These are phyloP conservation scores for Musa troglodytarum DNA, from an alignment of 176 grass and related monocot species.

Conservation along the genomic window DNA sequence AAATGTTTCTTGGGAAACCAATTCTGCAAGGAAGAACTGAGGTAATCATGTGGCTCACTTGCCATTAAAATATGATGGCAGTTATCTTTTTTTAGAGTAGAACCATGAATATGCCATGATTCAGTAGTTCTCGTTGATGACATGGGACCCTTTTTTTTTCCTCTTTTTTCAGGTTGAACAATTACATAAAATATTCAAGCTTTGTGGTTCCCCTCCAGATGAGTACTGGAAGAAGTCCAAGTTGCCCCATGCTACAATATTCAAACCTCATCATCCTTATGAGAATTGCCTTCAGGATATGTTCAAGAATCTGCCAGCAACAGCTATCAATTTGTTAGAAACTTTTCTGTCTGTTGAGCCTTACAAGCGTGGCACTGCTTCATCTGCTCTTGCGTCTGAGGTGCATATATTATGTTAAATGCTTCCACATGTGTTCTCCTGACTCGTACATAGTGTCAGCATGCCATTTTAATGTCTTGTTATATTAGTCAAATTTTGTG, in stretches of 20 bases:
- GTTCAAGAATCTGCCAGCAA: constrained; percentile 53
- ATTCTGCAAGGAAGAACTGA: constrained; percentile 90
- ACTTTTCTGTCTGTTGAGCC: constrained; percentile 81
- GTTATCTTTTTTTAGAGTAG: not conserved
- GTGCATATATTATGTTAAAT: constrained; percentile 23
- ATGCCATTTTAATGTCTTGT: not conserved
- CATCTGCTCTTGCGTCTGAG: constrained; percentile 57
- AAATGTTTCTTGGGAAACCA: constrained; percentile 63
- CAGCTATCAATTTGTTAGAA: constrained; percentile 55
- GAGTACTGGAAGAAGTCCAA: constrained; percentile 92
- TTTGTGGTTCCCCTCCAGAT: constrained; percentile 82
- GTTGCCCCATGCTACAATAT: constrained; percentile 86
- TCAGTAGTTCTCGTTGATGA: not conserved
- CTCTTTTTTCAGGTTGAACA: constrained; percentile 69
- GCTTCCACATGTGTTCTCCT: not conserved
- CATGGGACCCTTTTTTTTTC: no score
- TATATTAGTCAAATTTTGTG: no score
- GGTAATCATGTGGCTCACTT: constrained; percentile 27
- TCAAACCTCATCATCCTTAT: constrained; percentile 74
- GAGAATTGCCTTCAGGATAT: constrained; percentile 49
- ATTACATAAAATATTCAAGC: constrained; percentile 93
- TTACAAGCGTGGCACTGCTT: constrained; percentile 70
- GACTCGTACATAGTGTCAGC: not conserved
- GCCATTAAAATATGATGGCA: not conserved
- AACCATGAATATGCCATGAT: not conserved